phyloP scores from a whole-genome alignment of 148 eudicot species.

The Camellia sinensis region DNA sequence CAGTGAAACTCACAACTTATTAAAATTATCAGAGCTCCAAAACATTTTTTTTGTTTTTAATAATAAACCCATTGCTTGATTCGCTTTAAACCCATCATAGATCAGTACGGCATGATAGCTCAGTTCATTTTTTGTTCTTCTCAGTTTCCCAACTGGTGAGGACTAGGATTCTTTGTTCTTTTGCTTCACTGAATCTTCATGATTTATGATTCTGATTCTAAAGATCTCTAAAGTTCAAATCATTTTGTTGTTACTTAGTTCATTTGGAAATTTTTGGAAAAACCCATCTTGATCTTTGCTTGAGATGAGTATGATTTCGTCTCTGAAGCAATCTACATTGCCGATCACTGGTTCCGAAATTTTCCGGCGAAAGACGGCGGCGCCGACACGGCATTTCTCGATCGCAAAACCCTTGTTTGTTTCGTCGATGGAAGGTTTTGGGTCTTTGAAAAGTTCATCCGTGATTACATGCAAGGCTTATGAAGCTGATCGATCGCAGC shows the following conservation, averaged over 20 bases:
- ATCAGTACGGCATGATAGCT: not conserved
- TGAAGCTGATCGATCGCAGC: conserved; percentile 62
- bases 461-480: conserved; percentile 61
- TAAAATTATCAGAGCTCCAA: too few species aligned
- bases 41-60: too few species aligned
- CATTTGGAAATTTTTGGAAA: not conserved
- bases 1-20: too few species aligned
- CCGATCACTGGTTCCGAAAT: conserved; percentile 39
- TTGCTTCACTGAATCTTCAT: not conserved
- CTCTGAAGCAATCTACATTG: conserved; percentile 50
- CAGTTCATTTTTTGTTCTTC: not conserved
- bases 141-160: not conserved
- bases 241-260: too few species aligned
- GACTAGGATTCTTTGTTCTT: not conserved
- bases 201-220: not conserved
- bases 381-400: conserved; percentile 31
- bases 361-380: conserved; percentile 32
- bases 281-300: conserved; percentile 17
- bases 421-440: conserved; percentile 37
- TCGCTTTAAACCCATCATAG: not conserved
- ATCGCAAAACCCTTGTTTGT: conserved; percentile 48
- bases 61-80: not conserved
- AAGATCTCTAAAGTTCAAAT: not conserved
- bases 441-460: conserved; percentile 16
- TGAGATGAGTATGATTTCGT: conserved; percentile 47